Conservation (phyloP, 371 early-diverging fungal species). For the Rhizopus microsporus region DNA sequence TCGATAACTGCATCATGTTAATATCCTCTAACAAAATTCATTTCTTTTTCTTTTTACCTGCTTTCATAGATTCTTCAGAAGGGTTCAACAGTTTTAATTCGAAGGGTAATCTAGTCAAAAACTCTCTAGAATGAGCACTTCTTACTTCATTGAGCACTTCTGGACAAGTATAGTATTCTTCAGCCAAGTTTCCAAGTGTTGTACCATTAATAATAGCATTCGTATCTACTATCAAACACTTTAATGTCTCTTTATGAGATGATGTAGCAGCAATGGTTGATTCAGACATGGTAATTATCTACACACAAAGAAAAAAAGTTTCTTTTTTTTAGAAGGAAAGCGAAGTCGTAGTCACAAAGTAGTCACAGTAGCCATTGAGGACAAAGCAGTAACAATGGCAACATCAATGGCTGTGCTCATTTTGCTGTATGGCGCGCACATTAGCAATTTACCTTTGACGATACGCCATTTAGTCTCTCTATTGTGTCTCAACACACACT, state of each 20-base stretch:
- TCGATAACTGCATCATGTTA: constrained; percentile 57
- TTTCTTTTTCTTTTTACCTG: constrained; percentile 48
- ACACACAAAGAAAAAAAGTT: neutral
- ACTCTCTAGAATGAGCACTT: constrained; percentile 73
- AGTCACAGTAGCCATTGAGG: neutral
- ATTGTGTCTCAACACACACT: too few species aligned
- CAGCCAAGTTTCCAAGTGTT: constrained; percentile 55
- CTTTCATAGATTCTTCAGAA: constrained; percentile 74
- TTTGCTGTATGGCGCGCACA: too few species aligned
- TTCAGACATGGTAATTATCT: constrained; percentile 12
- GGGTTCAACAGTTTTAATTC: constrained; percentile 71
- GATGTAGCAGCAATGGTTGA: neutral
- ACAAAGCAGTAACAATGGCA: too few species aligned
- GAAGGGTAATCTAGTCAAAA: constrained; percentile 64
- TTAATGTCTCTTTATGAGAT: constrained; percentile 14
- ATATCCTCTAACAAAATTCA: neutral
- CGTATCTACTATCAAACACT: constrained; percentile 62
- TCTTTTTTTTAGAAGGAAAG: neutral
- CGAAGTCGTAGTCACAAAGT: neutral
- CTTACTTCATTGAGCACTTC: constrained; percentile 89
- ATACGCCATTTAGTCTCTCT: too few species aligned
- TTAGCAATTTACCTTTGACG: too few species aligned
- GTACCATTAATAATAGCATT: constrained; percentile 62
- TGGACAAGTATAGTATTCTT: constrained; percentile 81
- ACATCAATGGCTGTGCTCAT: too few species aligned